Base-by-base conservation (phyloP, 805 yeast genomes). In the Starmera amethionina region DNA sequence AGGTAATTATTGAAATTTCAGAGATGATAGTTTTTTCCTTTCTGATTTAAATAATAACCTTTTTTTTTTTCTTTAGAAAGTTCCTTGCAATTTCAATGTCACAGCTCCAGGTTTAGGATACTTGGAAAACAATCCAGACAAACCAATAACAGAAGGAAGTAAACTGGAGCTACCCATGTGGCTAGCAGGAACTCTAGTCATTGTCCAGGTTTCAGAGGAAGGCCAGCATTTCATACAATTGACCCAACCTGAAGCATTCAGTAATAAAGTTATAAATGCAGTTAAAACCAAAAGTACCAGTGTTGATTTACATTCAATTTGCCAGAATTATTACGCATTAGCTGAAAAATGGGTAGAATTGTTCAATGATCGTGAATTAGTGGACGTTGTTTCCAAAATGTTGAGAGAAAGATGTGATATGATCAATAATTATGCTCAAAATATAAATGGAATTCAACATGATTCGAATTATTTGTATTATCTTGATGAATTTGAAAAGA, bases 41-140 rank as follows among this genome's bases (percentile, higher is more conserved):
- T n/a, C n/a, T n/a, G n/a, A n/a, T n/a, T n/a, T n/a, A n/a, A n/a
- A n/a, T n/a, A n/a, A n/a, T 10, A 16, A 15, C 7, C 16, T 16
- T 18, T 6, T 42, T 32, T 25, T 37, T 42, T 16, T 5, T 11
- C 15, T 14, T 4, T 44, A 69, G 65, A 79, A 79, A 52, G 64
- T 89, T 8, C 96, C 96, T 0, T 78, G 90, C 52, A 75, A 73
- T 40, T 87, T 89, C 64, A 79, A 82, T 47, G 72, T 79, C 36
- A 72, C 81, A 0, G 81, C 87, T 8, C 94, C 95, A 0, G 90
- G 93, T 0, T 64, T 90, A n/a, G 97, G 96, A 3, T 86, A 81
- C 52, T 65, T 90, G 7, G 89, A 82, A 52, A 87, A 89, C 8
- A 76, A 81, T 44, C 84, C 87, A 1, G 85, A 82, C 1, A 70